Percentiles rank a stretch among this genome's conserved stretches.
Evolutionary conservation across 2,329 filamentous ascomycete genomes (phyloP).

Genomic region (Triangularia verruculosa): DNA sequence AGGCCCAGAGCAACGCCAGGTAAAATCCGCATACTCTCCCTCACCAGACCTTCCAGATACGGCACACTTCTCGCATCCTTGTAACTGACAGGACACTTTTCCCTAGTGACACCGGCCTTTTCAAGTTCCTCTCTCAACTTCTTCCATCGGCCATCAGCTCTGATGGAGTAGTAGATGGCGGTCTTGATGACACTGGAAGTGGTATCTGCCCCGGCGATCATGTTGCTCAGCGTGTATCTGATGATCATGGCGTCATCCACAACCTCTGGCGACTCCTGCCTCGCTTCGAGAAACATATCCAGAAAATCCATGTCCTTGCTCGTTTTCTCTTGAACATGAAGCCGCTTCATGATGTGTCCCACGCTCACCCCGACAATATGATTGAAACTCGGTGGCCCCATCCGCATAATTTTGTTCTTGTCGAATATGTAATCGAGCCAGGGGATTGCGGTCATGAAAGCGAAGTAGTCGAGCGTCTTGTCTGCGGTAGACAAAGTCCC

Average conservation of each 20-base stretch:
- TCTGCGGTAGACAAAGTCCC: constrained; percentile 34
- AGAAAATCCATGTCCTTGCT: constrained; percentile 35
- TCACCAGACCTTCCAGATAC: constrained; percentile 49
- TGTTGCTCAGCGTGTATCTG: constrained; percentile 35
- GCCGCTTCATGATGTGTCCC: constrained; percentile 29
- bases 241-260: constrained; percentile 38
- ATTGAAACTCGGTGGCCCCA: constrained; percentile 33
- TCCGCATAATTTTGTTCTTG: constrained; percentile 34
- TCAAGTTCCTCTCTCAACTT: constrained; percentile 38
- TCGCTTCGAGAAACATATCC: constrained; percentile 41
- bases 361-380: constrained; percentile 28
- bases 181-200: constrained; percentile 35
- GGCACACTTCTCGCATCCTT: constrained; percentile 14
- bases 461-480: constrained; percentile 34
- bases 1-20: constrained; percentile 45
- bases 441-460: constrained; percentile 31
- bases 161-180: constrained; percentile 37
- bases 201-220: constrained; percentile 37
- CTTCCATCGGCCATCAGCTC: constrained; percentile 28
- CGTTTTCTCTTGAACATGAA: constrained; percentile 23
- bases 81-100: constrained; percentile 7
- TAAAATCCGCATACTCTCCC: constrained; percentile 49
- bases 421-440: constrained; percentile 35
- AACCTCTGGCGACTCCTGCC: constrained; percentile 33
- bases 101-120: constrained; percentile 23